phyloP scores from a whole-genome alignment of 1,284 basidiomycete species.

The Leccinum angustisporum region DNA sequence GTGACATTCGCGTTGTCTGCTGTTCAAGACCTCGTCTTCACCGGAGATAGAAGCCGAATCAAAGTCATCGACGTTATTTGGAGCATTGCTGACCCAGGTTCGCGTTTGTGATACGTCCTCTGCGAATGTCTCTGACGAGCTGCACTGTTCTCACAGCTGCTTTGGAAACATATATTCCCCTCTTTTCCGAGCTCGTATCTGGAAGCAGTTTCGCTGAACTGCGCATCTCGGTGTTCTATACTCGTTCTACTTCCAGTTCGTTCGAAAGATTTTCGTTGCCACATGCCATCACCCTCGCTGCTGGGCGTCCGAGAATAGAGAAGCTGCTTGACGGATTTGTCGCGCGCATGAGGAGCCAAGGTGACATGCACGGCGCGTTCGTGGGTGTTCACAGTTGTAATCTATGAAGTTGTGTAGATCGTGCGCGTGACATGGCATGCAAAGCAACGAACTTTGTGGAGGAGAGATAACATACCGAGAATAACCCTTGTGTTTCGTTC shows the following conservation, averaged over 20 bases:
- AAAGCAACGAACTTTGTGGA: background rate
- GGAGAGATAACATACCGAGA: background rate
- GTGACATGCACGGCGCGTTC: constrained; percentile 51
- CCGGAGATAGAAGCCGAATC: constrained; percentile 49
- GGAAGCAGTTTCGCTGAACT: constrained; percentile 46
- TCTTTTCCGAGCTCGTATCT: constrained; percentile 52
- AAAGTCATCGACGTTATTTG: constrained; percentile 68
- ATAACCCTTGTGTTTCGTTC: background rate
- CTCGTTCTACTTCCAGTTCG: constrained; percentile 46
- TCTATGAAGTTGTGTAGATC: background rate
- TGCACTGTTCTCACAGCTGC: constrained; percentile 43
- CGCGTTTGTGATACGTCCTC: constrained; percentile 10
- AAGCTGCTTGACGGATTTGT: constrained; percentile 52
- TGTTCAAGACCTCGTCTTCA: constrained; percentile 60
- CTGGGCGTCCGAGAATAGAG: constrained; percentile 52
- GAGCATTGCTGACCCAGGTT: constrained; percentile 61
- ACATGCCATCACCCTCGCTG: constrained; percentile 45
- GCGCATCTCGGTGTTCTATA: constrained; percentile 63
- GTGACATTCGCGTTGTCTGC: constrained; percentile 67
- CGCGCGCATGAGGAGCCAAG: constrained; percentile 40
- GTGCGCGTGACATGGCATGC: background rate
- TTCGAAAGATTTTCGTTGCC: constrained; percentile 41
- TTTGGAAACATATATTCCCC: constrained; percentile 56
- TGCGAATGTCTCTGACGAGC: background rate
- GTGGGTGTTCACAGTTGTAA: constrained; percentile 46